A percentile compares a stretch with the other conserved stretches of the same genome.
phyloP scores from a whole-genome alignment of 805 yeast species.

The Komagataella pastoris region DNA sequence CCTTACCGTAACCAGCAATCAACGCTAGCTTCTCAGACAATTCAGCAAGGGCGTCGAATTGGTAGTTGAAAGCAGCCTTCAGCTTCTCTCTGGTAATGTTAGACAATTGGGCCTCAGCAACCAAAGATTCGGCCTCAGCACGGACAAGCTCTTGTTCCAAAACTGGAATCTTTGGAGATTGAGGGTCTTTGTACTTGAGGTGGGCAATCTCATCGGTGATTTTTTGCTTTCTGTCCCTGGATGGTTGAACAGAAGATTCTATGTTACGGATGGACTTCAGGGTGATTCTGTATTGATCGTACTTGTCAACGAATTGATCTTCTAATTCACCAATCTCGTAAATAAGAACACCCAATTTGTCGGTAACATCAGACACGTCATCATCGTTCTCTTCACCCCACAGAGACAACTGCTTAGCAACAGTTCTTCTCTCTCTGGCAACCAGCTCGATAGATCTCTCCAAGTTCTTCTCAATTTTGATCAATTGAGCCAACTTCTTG shows the following conservation, averaged over 20 bases:
- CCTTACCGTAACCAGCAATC: slow-evolving; percentile 98
- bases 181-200: slow-evolving; percentile 96
- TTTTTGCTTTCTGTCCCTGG: slow-evolving; percentile 95
- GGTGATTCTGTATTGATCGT: slow-evolving; percentile 95
- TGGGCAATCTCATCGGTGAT: slow-evolving; percentile 96
- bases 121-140: slow-evolving; percentile 98
- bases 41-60: slow-evolving; percentile 91
- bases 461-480: slow-evolving; percentile 93
- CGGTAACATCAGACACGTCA: slow-evolving; percentile 93
- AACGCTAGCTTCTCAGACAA: slow-evolving; percentile 91
- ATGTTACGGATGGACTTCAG: slow-evolving; percentile 90
- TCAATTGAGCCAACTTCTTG: slow-evolving; percentile 79
- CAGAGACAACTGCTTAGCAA: slow-evolving; percentile 89
- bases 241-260: slow-evolving; percentile 96
- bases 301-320: slow-evolving; percentile 96
- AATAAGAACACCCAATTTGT: slow-evolving; percentile 89
- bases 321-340: slow-evolving; percentile 96
- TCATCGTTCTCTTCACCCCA: slow-evolving; percentile 99
- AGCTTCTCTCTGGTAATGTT: slow-evolving; percentile 96
- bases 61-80: slow-evolving; percentile 94
- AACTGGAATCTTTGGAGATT: slow-evolving; percentile 88
- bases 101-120: slow-evolving; percentile 97
- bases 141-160: slow-evolving; percentile 97
- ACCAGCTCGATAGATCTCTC: slow-evolving; percentile 89
- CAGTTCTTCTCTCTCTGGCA: slow-evolving; percentile 88